These are phyloP conservation scores for Lactifluus subvellereus DNA, from an alignment of 768 basidiomycete genomes.

Conservation along the genomic window DNA sequence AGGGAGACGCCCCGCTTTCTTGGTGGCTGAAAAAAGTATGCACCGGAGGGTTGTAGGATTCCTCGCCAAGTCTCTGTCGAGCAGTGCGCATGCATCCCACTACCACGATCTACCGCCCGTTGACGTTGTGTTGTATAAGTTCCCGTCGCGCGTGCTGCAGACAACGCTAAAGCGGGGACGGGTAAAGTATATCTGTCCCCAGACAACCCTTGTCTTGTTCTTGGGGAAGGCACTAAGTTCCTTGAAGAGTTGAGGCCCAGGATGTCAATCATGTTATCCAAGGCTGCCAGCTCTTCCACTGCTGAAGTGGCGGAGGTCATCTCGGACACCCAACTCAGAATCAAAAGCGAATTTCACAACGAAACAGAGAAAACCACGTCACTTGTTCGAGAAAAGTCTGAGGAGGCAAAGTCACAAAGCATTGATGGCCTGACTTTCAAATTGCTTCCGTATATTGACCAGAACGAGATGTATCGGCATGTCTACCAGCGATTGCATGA, in stretches of 20 bases:
- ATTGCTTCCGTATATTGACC: slow-evolving; percentile 82
- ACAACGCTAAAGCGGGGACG: slow-evolving; percentile 68
- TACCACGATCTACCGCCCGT: background rate
- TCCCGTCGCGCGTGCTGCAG: slow-evolving; percentile 88
- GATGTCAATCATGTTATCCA: slow-evolving; percentile 86
- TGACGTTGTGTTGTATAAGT: slow-evolving; percentile 42
- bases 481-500: slow-evolving; percentile 84
- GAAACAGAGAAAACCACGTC: slow-evolving; percentile 70
- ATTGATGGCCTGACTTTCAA: slow-evolving; percentile 71
- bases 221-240: slow-evolving; percentile 81
- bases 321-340: slow-evolving; percentile 75
- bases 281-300: slow-evolving; percentile 62
- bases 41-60: slow-evolving; percentile 65
- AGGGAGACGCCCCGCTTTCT: slow-evolving; percentile 70
- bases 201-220: slow-evolving; percentile 70
- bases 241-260: slow-evolving; percentile 61
- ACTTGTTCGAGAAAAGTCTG: slow-evolving; percentile 59
- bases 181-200: slow-evolving; percentile 68
- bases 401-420: slow-evolving; percentile 54
- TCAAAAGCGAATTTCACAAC: slow-evolving; percentile 83
- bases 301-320: slow-evolving; percentile 87
- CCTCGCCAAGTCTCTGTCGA: slow-evolving; percentile 76
- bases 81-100: slow-evolving; percentile 51
- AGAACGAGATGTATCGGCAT: slow-evolving; percentile 88
- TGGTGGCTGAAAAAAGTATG: slow-evolving; percentile 88